These are phyloP conservation scores for Capronia coronata DNA, from an alignment of 2,329 filamentous ascomycete species.

Conservation along the genomic window DNA sequence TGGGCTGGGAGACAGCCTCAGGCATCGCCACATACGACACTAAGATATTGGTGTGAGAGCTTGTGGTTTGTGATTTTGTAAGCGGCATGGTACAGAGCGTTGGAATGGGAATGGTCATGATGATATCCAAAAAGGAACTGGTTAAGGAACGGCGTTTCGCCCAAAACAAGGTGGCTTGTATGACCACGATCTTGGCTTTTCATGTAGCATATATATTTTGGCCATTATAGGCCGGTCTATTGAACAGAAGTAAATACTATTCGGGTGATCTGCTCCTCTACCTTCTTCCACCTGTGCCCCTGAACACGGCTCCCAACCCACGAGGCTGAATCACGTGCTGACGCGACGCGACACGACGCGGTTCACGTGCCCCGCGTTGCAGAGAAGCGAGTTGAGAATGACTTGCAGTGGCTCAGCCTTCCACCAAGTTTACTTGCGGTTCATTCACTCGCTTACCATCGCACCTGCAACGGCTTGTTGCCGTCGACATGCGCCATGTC, in stretches of 20 bases:
- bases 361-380: not conserved
- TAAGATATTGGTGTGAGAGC: not conserved
- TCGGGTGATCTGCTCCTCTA: too few species aligned
- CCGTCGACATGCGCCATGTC: conserved; percentile 11
- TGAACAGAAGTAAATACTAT: too few species aligned
- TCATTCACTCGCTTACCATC: not conserved
- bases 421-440: not conserved
- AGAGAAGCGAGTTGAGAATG: not conserved
- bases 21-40: conserved; percentile 4
- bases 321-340: not conserved
- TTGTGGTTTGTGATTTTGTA: not conserved
- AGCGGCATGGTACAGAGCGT: not conserved
- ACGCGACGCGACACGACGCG: not conserved
- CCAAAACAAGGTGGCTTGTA: not conserved
- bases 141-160: not conserved
- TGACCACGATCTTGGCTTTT: too few species aligned
- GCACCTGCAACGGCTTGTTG: not conserved
- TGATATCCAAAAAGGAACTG: not conserved
- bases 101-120: not conserved
- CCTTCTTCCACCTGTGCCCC: not conserved
- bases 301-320: not conserved
- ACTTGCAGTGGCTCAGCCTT: not conserved
- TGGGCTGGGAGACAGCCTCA: conserved; percentile 17
- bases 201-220: too few species aligned
- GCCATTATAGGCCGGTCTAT: too few species aligned